Evolutionary conservation across 768 basidiomycete genomes (phyloP), one percentile per base, ranked within the genome.

Genomic region (Psilocybe tampanensis): DNA sequence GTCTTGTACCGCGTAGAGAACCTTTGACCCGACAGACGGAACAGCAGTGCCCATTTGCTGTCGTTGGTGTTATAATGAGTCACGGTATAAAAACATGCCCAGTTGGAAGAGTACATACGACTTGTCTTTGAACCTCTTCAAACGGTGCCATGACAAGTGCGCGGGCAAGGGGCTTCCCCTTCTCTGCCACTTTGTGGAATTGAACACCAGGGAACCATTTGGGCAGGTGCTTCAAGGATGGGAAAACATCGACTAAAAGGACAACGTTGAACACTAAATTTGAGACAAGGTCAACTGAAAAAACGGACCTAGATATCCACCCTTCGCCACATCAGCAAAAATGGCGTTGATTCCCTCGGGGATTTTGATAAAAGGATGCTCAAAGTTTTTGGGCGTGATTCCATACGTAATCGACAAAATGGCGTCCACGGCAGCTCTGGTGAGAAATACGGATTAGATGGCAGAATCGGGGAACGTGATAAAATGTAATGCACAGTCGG

Each of bases 141-240:
- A 36, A 60, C 29, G 61, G 51, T 8, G 41, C 60, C 26, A 52
- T 32, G 18, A 55, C 44, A 44, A 55, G 44, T 33, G 50, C 44
- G 22, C 22, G 26, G 19, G 47, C 55, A 23, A 55, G 51, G 1
- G 44, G 42, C 23, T 36, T 44, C 23, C 51, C 61, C 11, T 54
- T 56, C 24, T 44, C 43, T 53, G 55, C 58, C 3, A 56, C 44
- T 18, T 51, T 34, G 19, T 63, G 55, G 47, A 63, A 63, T 23
- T 26, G 17, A 19, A 55, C 43, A 2, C 62, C 62, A 0, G 62
- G 62, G 26, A 63, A 52, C 62, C 62, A 63, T 18, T 36, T 47
- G 9, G 62, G 62, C 19, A 63, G 17, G 52, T 60, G 32, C 47
- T 60, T 63, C 32, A 62, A 44, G 18, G 36, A 47, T 2, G 50